These are phyloP conservation scores for Annulohypoxylon moriforme DNA, from an alignment of 495 filamentous ascomycete genomes.

Conservation along the genomic window DNA sequence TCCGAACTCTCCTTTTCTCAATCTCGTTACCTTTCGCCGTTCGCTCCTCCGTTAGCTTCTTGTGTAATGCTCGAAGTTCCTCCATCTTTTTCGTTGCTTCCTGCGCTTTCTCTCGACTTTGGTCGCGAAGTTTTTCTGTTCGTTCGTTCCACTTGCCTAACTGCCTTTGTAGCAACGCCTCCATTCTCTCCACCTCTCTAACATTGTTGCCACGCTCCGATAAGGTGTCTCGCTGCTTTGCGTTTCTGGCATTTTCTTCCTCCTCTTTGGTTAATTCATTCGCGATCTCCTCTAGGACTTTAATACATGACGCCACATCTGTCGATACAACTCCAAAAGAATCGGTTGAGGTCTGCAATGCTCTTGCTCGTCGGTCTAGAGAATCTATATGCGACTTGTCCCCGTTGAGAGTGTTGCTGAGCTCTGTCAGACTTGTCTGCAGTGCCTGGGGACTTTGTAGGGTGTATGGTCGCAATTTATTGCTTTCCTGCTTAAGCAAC, in stretches of 20 bases:
- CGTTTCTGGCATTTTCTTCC: constrained; percentile 81
- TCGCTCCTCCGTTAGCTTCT: constrained; percentile 83
- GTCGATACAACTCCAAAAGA: constrained; percentile 84
- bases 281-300: constrained; percentile 87
- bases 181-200: constrained; percentile 87
- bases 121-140: constrained; percentile 80
- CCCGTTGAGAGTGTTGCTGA: constrained; percentile 76
- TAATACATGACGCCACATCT: constrained; percentile 86
- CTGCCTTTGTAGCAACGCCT: constrained; percentile 84
- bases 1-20: constrained; percentile 87
- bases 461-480: constrained; percentile 91
- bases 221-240: constrained; percentile 84
- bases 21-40: constrained; percentile 87
- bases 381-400: constrained; percentile 88
- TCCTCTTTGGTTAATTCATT: constrained; percentile 88
- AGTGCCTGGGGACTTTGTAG: constrained; percentile 85
- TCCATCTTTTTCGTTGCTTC: constrained; percentile 89
- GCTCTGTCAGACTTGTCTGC: constrained; percentile 81
- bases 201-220: constrained; percentile 88
- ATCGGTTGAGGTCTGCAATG: constrained; percentile 91
- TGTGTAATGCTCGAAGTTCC: constrained; percentile 83
- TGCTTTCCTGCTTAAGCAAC: constrained; percentile 75
- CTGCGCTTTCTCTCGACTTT: constrained; percentile 82
- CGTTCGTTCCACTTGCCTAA: constrained; percentile 83
- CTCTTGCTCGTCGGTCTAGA: constrained; percentile 84